Base-by-base conservation (phyloP, 2,329 filamentous ascomycete species). In the Ramularia endophylla region DNA sequence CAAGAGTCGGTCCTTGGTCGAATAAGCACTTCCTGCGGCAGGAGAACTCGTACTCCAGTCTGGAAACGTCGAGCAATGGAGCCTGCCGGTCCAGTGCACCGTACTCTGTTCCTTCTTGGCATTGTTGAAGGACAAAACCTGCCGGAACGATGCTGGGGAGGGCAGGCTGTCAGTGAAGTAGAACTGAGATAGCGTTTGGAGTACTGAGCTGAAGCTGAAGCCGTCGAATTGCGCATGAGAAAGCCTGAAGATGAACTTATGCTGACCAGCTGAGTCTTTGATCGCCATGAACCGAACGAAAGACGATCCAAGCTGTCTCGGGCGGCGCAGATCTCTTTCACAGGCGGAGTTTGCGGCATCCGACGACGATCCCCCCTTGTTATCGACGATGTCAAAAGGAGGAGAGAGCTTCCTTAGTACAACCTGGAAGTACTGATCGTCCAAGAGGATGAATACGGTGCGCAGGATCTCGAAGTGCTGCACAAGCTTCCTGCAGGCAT, bases 391-490 rank as follows among this genome's bases (percentile, higher is more conserved):
- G 2, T 46, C 63, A 25, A 53, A 41, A 9, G 67, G 40, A 64
- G 60, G 34, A 63, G 65, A 11, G 56, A 60, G 6, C 59, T 67
- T 20, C 67, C 62, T 32, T 57, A 60, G 15, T 57, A 63, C 3
- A 66, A 75, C 36, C 62, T 70, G 17, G 56, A 57, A 40, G 68
- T 70, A 7, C 62, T 61, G 18, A 70, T 62, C 16, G 71, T 59
- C 43, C 66, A 66, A 2, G 0, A 65, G 58, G 2, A 73, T 63
- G 40, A 80, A 80, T 0, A 71, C 68, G 0, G 77, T 78, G 16
- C 75, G 71, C 6, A 81, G 64, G 19, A 75, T 72, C 62, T 68
- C 57, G 73, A 47, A 47, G 8, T 44, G 39, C 25, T 51, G 41
- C 12, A 43, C 19, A 20, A 53, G 38, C 11, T 46, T 38, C 27